These are phyloP conservation scores for Naganishia randhawae DNA, from an alignment of 768 basidiomycete species.

Conservation along the genomic window DNA sequence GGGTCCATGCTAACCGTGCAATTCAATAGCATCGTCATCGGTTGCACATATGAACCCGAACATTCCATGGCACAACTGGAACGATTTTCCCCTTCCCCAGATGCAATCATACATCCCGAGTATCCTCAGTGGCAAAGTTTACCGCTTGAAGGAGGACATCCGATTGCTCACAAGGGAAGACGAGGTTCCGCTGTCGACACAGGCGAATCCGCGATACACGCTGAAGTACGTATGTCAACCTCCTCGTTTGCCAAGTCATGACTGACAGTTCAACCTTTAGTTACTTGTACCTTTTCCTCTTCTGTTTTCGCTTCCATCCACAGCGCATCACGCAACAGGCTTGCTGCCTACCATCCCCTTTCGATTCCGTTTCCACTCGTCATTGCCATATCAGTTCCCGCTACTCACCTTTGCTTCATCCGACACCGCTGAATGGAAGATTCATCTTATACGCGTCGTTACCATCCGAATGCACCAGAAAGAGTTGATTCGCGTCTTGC, in stretches of 20 bases:
- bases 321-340: background rate
- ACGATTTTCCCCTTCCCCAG: conserved; percentile 2
- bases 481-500: background rate
- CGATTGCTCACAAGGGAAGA: conserved; percentile 7
- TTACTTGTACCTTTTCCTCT: conserved; percentile 12
- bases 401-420: conserved; percentile 13
- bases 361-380: conserved; percentile 12
- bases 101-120: conserved; percentile 4
- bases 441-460: conserved; percentile 11
- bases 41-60: background rate
- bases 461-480: conserved; percentile 8
- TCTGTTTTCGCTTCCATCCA: background rate
- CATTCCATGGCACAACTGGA: conserved; percentile 1
- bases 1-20: no score
- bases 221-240: background rate
- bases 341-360: conserved; percentile 6
- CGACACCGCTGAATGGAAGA: conserved; percentile 11
- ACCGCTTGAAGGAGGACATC: conserved; percentile 3
- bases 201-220: background rate
- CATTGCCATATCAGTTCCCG: conserved; percentile 3
- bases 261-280: background rate
- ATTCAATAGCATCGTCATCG: background rate
- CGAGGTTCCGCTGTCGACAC: background rate
- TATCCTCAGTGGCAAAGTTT: conserved; percentile 14
- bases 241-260: background rate